phyloP scores from a whole-genome alignment of 495 filamentous ascomycete genomes.

The Penicillium samsonianum region DNA sequence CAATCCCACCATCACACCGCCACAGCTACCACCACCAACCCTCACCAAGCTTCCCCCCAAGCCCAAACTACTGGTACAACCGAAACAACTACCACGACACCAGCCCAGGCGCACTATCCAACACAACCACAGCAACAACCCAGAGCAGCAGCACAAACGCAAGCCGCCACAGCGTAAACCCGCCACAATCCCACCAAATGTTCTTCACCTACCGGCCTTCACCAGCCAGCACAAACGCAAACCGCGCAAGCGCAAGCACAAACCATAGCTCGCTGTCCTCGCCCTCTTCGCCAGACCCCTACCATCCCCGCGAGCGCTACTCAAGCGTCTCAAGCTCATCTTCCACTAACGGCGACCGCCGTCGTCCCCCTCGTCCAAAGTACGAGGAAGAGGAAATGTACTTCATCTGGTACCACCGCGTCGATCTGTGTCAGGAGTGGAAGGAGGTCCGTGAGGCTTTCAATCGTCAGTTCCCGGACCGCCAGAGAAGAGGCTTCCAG shows the following conservation, averaged over 20 bases:
- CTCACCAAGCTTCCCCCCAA: conserved; percentile 34
- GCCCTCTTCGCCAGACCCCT: conserved; percentile 39
- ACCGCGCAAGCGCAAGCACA: neutral
- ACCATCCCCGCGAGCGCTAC: conserved; percentile 42
- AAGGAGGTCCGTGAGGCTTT: conserved; percentile 52
- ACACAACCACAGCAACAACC: conserved; percentile 10
- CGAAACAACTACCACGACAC: conserved; percentile 25
- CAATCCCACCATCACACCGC: conserved; percentile 18
- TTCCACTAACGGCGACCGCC: conserved; percentile 37
- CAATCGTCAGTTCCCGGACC: conserved; percentile 50
- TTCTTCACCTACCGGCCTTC: conserved; percentile 27
- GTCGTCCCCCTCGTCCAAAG: conserved; percentile 49
- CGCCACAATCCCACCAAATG: conserved; percentile 22
- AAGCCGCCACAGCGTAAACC: conserved; percentile 18
- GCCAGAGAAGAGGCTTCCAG: conserved; percentile 47
- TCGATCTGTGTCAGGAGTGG: conserved; percentile 55
- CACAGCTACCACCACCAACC: conserved; percentile 16
- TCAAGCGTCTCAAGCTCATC: conserved; percentile 44
- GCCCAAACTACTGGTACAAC: conserved; percentile 38
- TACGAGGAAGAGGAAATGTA: conserved; percentile 56
- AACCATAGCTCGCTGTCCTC: conserved; percentile 15
- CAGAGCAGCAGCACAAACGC: conserved; percentile 20
- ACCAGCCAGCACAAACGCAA: neutral
- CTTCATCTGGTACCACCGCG: conserved; percentile 59
- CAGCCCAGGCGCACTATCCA: conserved; percentile 24